Evolutionary conservation across 2,329 filamentous ascomycete species (phyloP).

Genomic region (Leptodontidium sp.): DNA sequence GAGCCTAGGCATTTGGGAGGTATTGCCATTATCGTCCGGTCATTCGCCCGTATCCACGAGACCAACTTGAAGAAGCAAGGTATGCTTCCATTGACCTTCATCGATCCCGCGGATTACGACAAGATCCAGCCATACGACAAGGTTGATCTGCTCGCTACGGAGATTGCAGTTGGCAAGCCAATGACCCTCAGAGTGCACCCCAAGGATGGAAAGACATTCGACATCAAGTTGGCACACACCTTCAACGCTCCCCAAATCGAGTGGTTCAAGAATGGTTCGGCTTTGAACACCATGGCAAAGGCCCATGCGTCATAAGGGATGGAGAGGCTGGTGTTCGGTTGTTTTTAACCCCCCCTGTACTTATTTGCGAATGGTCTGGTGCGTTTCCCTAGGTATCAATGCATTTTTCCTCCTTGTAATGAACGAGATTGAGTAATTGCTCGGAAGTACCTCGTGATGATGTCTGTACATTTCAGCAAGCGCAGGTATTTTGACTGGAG

Average conservation of each 20-base stretch:
- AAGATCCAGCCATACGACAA: constrained; percentile 94
- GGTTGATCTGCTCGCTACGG: constrained; percentile 86
- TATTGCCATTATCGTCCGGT: constrained; percentile 94
- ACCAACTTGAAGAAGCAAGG: constrained; percentile 99
- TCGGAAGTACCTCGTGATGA: too few relatives aligned
- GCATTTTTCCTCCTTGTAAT: constrained; percentile 22
- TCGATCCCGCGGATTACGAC: constrained; percentile 95
- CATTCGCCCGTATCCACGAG: constrained; percentile 99
- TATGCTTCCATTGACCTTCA: constrained; percentile 98
- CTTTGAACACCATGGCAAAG: constrained; percentile 99
- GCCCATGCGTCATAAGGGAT: constrained; percentile 36
- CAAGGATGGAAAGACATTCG: constrained; percentile 82
- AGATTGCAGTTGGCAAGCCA: constrained; percentile 92
- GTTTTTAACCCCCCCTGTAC: constrained; percentile 25
- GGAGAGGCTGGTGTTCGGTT: constrained; percentile 30
- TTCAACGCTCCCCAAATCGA: constrained; percentile 98
- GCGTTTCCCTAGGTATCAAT: constrained; percentile 22
- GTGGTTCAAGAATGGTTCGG: constrained; percentile 99
- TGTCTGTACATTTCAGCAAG: too few relatives aligned
- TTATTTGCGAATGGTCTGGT: constrained; percentile 20
- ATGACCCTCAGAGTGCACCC: constrained; percentile 92
- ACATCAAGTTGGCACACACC: constrained; percentile 88
- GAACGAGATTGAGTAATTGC: background rate
- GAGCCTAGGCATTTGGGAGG: constrained; percentile 97
- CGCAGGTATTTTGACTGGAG: too few relatives aligned